Conservation (phyloP, 164 flowering plant genomes). For the Berberis thunbergii region DNA sequence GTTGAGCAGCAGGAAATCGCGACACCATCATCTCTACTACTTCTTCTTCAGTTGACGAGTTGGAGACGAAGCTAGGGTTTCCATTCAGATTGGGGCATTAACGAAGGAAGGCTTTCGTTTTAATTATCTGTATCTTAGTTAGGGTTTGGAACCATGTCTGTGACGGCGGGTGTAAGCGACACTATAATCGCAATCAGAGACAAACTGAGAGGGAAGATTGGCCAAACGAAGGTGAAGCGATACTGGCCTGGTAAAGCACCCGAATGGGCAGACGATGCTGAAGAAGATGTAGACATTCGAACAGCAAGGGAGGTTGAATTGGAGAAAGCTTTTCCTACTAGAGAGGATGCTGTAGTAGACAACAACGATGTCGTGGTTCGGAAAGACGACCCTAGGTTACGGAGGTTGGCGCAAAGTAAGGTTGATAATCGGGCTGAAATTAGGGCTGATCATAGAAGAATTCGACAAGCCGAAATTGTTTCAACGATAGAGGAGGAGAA, state of each 20-base stretch:
- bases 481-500: slow-evolving; percentile 75
- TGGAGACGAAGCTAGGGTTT: no score
- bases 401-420: background rate
- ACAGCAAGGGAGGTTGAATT: slow-evolving; percentile 2
- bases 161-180: slow-evolving; percentile 87
- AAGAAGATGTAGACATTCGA: slow-evolving; percentile 67
- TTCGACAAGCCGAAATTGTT: slow-evolving; percentile 81
- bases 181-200: slow-evolving; percentile 62
- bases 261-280: slow-evolving; percentile 82
- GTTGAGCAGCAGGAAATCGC: no score
- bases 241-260: slow-evolving; percentile 99
- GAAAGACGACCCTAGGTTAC: slow-evolving; percentile 26
- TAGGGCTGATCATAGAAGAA: slow-evolving; percentile 59
- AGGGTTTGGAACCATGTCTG: slow-evolving; percentile 41
- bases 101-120: no score
- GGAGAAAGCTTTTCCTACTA: slow-evolving; percentile 12
- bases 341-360: slow-evolving; percentile 32
- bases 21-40: no score
- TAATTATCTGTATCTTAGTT: no score
- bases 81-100: no score
- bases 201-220: slow-evolving; percentile 85
- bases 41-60: no score
- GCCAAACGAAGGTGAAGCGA: slow-evolving; percentile 80
- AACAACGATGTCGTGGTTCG: slow-evolving; percentile 43
- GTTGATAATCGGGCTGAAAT: slow-evolving; percentile 40